phyloP scores from a whole-genome alignment of 1,139 yeast genomes.

The Saccharomyces hybrid region DNA sequence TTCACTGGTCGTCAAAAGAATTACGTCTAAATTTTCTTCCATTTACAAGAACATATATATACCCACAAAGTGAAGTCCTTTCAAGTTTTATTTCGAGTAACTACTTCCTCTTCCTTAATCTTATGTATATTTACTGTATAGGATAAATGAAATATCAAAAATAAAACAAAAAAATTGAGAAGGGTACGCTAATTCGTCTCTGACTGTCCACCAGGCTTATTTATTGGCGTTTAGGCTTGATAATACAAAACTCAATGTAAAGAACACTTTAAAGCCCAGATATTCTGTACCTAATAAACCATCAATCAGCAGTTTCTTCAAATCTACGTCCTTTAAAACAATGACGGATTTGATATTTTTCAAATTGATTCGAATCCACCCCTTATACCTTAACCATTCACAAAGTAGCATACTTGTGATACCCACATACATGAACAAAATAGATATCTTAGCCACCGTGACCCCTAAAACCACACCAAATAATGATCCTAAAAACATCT shows the following conservation, averaged over 20 bases:
- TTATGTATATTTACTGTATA: background rate
- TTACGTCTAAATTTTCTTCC: conserved; percentile 27
- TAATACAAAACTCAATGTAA: conserved; percentile 15
- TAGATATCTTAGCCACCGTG: conserved; percentile 19
- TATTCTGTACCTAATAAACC: conserved; percentile 7
- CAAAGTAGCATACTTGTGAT: conserved; percentile 16
- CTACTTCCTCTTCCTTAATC: background rate
- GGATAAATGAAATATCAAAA: background rate
- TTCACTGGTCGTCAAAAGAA: conserved; percentile 36
- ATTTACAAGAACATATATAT: background rate
- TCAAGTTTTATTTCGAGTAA: background rate
- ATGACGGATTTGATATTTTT: conserved; percentile 8
- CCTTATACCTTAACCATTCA: conserved; percentile 21
- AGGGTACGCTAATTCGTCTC: background rate
- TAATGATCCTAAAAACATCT: conserved; percentile 22
- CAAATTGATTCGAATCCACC: conserved; percentile 12
- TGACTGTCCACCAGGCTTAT: background rate
- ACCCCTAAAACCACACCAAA: conserved; percentile 20
- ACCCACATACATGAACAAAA: conserved; percentile 14
- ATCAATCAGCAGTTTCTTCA: conserved; percentile 5
- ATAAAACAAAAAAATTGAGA: background rate
- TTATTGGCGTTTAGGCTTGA: conserved; percentile 12
- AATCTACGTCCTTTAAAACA: conserved; percentile 1
- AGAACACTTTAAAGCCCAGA: conserved; percentile 18
- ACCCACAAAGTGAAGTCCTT: background rate